A percentile compares a stretch with the other conserved stretches of the same genome.
Evolutionary conservation across 2,329 filamentous ascomycete genomes (phyloP).

Genomic region (Botrytis pseudocinerea): DNA sequence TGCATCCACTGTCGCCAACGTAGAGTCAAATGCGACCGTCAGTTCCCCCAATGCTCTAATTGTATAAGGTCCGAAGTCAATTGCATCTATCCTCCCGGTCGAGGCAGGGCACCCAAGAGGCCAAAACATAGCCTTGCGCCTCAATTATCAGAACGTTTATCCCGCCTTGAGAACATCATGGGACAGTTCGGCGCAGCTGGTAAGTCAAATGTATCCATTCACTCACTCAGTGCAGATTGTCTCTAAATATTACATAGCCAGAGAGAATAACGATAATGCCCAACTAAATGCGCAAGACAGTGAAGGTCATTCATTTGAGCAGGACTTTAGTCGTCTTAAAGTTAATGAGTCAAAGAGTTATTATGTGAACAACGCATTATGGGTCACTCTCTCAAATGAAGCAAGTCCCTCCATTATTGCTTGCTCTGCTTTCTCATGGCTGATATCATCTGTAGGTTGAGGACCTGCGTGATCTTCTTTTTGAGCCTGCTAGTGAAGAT

Average conservation of each 20-base stretch:
- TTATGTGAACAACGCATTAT: conserved; percentile 14
- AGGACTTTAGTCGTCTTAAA: conserved; percentile 8
- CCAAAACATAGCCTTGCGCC: conserved; percentile 6
- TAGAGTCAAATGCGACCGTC: conserved; percentile 10
- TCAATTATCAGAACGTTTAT: conserved; percentile 12
- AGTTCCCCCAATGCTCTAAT: conserved; percentile 10
- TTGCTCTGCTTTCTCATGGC: conserved; percentile 9
- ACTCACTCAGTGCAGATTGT: conserved; percentile 9
- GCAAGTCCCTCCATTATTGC: conserved; percentile 7
- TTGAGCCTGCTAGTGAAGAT: conserved; percentile 13
- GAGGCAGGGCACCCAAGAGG: conserved; percentile 9
- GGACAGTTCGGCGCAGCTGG: conserved; percentile 4
- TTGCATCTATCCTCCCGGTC: conserved; percentile 9
- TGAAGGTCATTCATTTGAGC: conserved; percentile 10
- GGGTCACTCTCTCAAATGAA: conserved; percentile 12
- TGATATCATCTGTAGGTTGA: conserved; percentile 10
- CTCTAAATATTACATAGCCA: not conserved
- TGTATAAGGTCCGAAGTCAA: conserved; percentile 12
- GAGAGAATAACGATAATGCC: conserved; percentile 3
- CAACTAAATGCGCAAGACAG: conserved; percentile 6
- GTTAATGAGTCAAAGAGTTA: conserved; percentile 12
- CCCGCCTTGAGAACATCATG: conserved; percentile 9
- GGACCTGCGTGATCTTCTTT: conserved; percentile 10
- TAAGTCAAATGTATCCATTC: conserved; percentile 14
- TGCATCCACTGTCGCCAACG: conserved; percentile 7